Base-by-base conservation (phyloP, 768 basidiomycete species). In the Lyophyllum decastes region DNA sequence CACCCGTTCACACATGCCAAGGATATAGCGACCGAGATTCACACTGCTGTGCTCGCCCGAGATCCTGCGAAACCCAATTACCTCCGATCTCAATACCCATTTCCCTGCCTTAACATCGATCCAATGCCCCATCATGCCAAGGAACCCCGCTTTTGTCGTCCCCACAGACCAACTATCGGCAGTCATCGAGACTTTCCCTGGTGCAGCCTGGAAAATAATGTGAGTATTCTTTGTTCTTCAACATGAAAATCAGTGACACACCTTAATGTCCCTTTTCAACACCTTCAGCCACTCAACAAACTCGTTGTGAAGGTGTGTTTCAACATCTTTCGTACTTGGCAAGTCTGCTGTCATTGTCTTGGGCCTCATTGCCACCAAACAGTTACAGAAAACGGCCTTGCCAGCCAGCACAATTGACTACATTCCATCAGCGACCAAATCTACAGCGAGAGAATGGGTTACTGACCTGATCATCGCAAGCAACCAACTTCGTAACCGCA, bases 11-110 rank as follows among this genome's bases (percentile, higher is more conserved):
- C 59, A 60, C 2, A 71, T 25, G 0, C 64, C 55, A 6, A 72
- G 16, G 26, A 72, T 62, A 41, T 71, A 72, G 0, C 52, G 41
- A 0, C 67, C 67, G 0, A 73, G 49, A 33, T 72, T 72, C 1
- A 61, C 4, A 2, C 71, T 66, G 52, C 25, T 56, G 34, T 74
- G 71, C 0, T 46, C 52, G 0, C 73, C 67, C 26, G 52, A 63
- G 0, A 74, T 55, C 0, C 25, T 41, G 19, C 61, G 56, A 22
- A 72, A 69, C 1, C 55, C 64, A 2, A 72, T 35, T 0, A 71
- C 70, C 19, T 65, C 65, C 0, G 26, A 14, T 2, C 54, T 19
- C 2, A 73, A n/a, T 14, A 2, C 57, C 71, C 71, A 74, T 4
- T 57, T 45, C 17, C 49, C 48, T 14, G 57, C 52, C 26, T 55